Base-by-base conservation (phyloP, 805 yeast genomes). In the Kodamaea laetipori region DNA sequence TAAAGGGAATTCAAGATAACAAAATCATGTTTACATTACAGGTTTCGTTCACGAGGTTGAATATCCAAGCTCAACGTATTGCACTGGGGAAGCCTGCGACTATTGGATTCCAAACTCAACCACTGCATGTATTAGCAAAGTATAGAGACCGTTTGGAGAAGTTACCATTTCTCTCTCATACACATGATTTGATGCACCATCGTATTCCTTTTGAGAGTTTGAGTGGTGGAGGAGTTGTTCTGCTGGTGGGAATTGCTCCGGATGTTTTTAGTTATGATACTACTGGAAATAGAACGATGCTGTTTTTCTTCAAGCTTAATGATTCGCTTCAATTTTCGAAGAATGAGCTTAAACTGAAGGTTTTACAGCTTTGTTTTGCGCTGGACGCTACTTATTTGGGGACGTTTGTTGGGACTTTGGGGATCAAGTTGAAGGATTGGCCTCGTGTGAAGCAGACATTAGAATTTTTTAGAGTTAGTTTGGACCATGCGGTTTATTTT, bases 401-500 rank as follows among this genome's bases (percentile, higher is more conserved):
- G 13, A 48, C 63, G 3, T 46, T 66, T 23, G 24, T 54, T 24
- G 51, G 64, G 12, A 59, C 60, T 0, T 44, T 67, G 16, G 67
- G 67, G 10, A 30, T 44, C 10, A 32, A 32, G 17, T 19, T 45
- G 17, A 41, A 37, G 10, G 24, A 43, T 19, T 28, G 36, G 33
- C 37, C 40, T 10, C 18, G 11, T 17, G 34, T 8, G 12, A 34
- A 35, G 12, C 25, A 24, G 12, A 40, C 52, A 13, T 25, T 41
- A 7, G 41, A 54, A 15, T 67, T 62, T 44, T 69, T 69, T 53
- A 53, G 73, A 30, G 72, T 66, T 2, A 61, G 68, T 30, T 56
- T 69, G 39, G 74, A 69, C 47, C 74, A 69, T 46, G 38, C 65
- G 3, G 54, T 69, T 6, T 63, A 50, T 45, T 60, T 60, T 52